Base-by-base conservation (phyloP, 176 grass and related monocot genomes). In the Carex kokanica region DNA sequence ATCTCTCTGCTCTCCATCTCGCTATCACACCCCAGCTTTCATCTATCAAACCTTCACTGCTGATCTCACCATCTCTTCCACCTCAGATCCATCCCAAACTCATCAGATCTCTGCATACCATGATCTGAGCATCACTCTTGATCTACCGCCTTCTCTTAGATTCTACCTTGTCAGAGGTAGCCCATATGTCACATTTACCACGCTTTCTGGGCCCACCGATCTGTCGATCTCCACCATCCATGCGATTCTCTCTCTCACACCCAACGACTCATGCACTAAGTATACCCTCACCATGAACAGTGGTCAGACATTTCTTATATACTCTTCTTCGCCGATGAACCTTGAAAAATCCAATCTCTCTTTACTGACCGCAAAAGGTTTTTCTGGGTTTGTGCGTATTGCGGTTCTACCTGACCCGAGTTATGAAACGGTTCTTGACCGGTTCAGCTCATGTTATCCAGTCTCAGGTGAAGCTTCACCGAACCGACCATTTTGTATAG, bases 71-170 rank as follows among this genome's bases (percentile, higher is more conserved):
- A 58, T 99, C 80, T 85, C 90, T 52, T 69, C 81, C 43, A 58
- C 85, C 5, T 81, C 92, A n/a, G 61, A 82, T 47, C 67, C 87
- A n/a, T 64, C 69, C 1, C 54, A 47, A 62, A 62, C 29, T 36
- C 93, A 99, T 84, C 36, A 73, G 45, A 36, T 99, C 64, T 86
- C 85, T 64, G 85, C 92, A 21, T 99, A 88, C 85, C 82, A 99
- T 66, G 96, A 95, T 57, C 91, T 99, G 68, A 95, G 91, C 86
- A 89, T 99, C 40, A 99, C 93, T 56, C 89, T 99, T 78, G 93
- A 99, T 87, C 49, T 99, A 27, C 89, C 89, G 0, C 88, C 91
- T 16, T 54, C 84, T 36, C 89, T 99, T 20, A 85, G 89, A 75
- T 94, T 90, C 17, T 87, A 89, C 89, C 96, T 95, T 79, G 93